phyloP scores from a whole-genome alignment of 2,329 filamentous ascomycete species.

The Fusarium tupiense region DNA sequence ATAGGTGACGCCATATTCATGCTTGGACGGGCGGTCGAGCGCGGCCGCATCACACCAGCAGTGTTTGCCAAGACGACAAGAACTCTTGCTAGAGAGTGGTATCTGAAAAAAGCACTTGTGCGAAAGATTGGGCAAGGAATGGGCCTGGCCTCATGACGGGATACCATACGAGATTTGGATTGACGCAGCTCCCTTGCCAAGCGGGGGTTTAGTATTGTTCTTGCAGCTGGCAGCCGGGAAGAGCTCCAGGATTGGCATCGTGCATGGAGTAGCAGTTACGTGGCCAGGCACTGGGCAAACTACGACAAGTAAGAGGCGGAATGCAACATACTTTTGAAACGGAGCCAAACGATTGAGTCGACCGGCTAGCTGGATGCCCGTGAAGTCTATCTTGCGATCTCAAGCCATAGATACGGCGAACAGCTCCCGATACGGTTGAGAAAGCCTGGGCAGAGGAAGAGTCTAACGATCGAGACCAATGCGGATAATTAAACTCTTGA shows the following conservation, averaged over 20 bases:
- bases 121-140: constrained; percentile 81
- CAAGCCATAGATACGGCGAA: constrained; percentile 5
- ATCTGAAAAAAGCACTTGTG: constrained; percentile 82
- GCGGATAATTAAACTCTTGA: not conserved
- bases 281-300: not conserved
- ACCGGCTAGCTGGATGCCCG: constrained; percentile 15
- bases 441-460: not conserved
- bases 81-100: constrained; percentile 80
- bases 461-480: constrained; percentile 16
- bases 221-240: constrained; percentile 4
- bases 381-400: constrained; percentile 12
- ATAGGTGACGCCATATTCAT: constrained; percentile 89
- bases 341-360: not conserved
- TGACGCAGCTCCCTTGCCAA: constrained; percentile 7
- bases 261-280: not conserved
- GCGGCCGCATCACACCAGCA: constrained; percentile 74
- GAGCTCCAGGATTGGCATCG: constrained; percentile 3
- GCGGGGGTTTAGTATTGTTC: constrained; percentile 33
- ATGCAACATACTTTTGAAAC: constrained; percentile 16
- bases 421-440: not conserved
- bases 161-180: constrained; percentile 1
- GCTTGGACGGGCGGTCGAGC: constrained; percentile 77
- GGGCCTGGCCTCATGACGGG: constrained; percentile 62
- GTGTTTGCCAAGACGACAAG: constrained; percentile 83
- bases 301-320: constrained; percentile 6